These are phyloP conservation scores for Geotrichum carabidarum DNA, from an alignment of 1,139 yeast species.

Conservation along the genomic window DNA sequence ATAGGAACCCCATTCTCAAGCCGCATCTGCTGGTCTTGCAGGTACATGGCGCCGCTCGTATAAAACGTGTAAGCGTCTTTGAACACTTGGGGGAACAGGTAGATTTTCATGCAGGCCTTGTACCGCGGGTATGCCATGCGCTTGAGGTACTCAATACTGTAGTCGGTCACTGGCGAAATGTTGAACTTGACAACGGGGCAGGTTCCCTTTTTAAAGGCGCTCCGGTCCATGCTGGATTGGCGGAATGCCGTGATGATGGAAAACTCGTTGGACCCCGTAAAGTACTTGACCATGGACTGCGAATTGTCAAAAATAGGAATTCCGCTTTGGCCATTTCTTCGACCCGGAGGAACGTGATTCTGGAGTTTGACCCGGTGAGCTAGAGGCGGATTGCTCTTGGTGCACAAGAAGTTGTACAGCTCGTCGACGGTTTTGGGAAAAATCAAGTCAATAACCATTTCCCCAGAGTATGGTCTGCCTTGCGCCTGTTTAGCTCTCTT, in stretches of 20 bases:
- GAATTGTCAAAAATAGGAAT: conserved; percentile 13
- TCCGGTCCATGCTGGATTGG: conserved; percentile 13
- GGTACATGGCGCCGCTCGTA: conserved; percentile 15
- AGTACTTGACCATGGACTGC: conserved; percentile 11
- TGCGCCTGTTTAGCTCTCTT: conserved; percentile 10
- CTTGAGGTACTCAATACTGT: conserved; percentile 17
- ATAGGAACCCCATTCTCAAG: not conserved
- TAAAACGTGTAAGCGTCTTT: conserved; percentile 7
- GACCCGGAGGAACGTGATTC: not conserved
- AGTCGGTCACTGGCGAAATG: conserved; percentile 16
- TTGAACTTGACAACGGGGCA: conserved; percentile 21
- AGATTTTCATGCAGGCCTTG: conserved; percentile 19
- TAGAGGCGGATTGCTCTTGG: conserved; percentile 6
- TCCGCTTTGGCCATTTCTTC: not conserved
- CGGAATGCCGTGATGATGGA: conserved; percentile 19
- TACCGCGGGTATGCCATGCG: conserved; percentile 20
- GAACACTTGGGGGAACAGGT: conserved; percentile 10
- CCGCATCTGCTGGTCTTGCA: conserved; percentile 16
- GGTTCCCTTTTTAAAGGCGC: conserved; percentile 17
- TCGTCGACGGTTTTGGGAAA: conserved; percentile 16
- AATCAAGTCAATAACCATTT: conserved; percentile 18
- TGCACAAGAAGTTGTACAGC: conserved; percentile 12
- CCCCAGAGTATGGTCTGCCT: conserved; percentile 19
- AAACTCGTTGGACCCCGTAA: conserved; percentile 8
- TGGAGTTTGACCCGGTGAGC: conserved; percentile 16